A percentile compares a stretch with the other conserved stretches of the same genome.
These are phyloP conservation scores for Coniophora puteana DNA, from an alignment of 1,284 basidiomycete genomes.

Conservation along the genomic window DNA sequence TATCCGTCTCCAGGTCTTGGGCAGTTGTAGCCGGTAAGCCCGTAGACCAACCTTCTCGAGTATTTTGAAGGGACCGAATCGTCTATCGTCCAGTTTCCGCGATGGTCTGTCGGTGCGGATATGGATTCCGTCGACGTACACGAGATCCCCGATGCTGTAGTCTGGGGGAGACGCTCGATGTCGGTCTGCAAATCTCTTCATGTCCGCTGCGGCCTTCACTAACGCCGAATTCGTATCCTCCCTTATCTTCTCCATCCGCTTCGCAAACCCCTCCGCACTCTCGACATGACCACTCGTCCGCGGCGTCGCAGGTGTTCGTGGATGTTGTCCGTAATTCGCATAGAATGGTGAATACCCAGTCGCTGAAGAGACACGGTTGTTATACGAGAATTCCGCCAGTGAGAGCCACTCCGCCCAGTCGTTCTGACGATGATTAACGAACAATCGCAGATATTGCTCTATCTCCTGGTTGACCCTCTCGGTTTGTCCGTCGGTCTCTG, in stretches of 20 bases:
- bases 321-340: conserved; percentile 9
- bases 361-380: conserved; percentile 23
- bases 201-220: conserved; percentile 8
- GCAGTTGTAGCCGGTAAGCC: conserved; percentile 12
- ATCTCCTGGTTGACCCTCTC: conserved; percentile 36
- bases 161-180: background rate
- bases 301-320: conserved; percentile 19
- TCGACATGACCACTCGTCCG: background rate
- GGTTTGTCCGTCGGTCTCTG: conserved; percentile 29
- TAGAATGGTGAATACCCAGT: conserved; percentile 25
- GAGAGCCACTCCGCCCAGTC: conserved; percentile 33
- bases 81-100: conserved; percentile 12
- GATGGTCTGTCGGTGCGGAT: conserved; percentile 6
- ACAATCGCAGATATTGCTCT: conserved; percentile 27
- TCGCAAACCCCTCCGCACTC: conserved; percentile 8
- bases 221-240: conserved; percentile 15
- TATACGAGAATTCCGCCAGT: conserved; percentile 28
- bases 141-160: background rate
- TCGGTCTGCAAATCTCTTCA: conserved; percentile 12
- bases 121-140: conserved; percentile 10
- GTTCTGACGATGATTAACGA: conserved; percentile 28
- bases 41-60: conserved; percentile 12
- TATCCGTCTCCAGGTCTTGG: conserved; percentile 8
- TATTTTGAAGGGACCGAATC: conserved; percentile 16
- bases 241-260: conserved; percentile 9